A percentile compares a stretch with the other conserved stretches of the same genome.
Evolutionary conservation across 169 alveolate genomes (phyloP).

Genomic region (Plasmodium sp.): DNA sequence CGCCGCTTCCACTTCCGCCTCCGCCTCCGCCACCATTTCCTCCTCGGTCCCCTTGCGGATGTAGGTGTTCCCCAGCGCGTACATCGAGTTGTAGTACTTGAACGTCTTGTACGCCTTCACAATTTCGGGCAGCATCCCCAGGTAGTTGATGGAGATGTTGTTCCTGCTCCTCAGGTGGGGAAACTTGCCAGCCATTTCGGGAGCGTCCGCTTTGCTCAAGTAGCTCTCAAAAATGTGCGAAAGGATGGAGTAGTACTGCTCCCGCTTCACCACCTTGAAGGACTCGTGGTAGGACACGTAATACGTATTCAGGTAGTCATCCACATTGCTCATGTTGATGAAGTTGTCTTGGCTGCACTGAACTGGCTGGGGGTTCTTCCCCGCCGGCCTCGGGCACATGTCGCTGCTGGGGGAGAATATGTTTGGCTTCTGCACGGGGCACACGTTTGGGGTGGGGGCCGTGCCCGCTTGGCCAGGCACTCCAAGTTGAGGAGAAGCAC

Average conservation of each 20-base stretch:
- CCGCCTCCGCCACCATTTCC: not conserved
- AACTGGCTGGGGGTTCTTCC: not conserved
- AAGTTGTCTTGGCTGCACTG: not conserved
- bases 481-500: too few relatives aligned
- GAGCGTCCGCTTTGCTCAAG: not conserved
- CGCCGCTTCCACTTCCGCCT: not conserved
- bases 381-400: not conserved
- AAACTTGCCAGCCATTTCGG: not conserved
- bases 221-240: constrained; percentile 61
- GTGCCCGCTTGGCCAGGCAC: not conserved
- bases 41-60: not conserved
- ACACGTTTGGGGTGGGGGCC: not conserved
- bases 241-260: constrained; percentile 29
- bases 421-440: not conserved
- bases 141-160: constrained; percentile 5
- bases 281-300: constrained; percentile 40
- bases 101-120: constrained; percentile 52
- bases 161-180: not conserved
- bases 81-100: constrained; percentile 34
- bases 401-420: not conserved
- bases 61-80: constrained; percentile 30
- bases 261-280: constrained; percentile 30
- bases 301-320: constrained; percentile 47
- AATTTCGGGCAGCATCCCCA: constrained; percentile 60
- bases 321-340: constrained; percentile 40